These are phyloP conservation scores for Pichia gijzeniarum DNA, from an alignment of 805 yeast species.

Conservation along the genomic window DNA sequence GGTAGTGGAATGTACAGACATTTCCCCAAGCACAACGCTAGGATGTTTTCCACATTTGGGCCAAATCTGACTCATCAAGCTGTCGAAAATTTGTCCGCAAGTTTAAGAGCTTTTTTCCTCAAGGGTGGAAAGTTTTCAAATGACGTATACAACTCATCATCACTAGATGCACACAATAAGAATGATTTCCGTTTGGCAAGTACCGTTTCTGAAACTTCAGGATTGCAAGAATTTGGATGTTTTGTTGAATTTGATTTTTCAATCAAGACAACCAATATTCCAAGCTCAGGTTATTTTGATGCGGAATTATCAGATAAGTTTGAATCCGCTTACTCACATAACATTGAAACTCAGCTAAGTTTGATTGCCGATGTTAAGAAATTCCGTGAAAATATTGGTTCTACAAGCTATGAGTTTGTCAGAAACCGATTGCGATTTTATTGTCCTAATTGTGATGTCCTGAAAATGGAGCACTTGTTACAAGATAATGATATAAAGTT, in stretches of 20 bases:
- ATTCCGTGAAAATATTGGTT: constrained; percentile 24
- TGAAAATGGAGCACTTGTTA: constrained; percentile 49
- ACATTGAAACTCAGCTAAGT: constrained; percentile 16
- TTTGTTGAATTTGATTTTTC: constrained; percentile 51
- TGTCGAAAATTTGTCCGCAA: constrained; percentile 49
- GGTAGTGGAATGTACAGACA: constrained; percentile 30
- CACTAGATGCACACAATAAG: constrained; percentile 20
- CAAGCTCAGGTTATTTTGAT: constrained; percentile 24
- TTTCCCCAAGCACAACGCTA: constrained; percentile 31
- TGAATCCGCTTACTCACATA: constrained; percentile 9
- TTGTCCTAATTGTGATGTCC: constrained; percentile 68
- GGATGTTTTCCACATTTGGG: constrained; percentile 36
- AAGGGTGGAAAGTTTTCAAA: constrained; percentile 25
- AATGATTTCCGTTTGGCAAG: constrained; percentile 31
- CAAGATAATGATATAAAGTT: constrained; percentile 52
- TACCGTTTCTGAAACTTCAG: constrained; percentile 25
- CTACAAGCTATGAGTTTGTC: constrained; percentile 38
- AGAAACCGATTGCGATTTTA: constrained; percentile 34
- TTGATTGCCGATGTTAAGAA: constrained; percentile 18
- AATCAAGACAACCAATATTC: constrained; percentile 17
- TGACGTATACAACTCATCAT: too few species aligned
- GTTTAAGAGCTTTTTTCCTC: constrained; percentile 33
- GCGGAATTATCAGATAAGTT: constrained; percentile 12
- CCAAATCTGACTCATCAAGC: constrained; percentile 45
- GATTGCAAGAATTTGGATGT: constrained; percentile 35